phyloP scores from a whole-genome alignment of 305 asterid species.

The Andrographis paniculata region DNA sequence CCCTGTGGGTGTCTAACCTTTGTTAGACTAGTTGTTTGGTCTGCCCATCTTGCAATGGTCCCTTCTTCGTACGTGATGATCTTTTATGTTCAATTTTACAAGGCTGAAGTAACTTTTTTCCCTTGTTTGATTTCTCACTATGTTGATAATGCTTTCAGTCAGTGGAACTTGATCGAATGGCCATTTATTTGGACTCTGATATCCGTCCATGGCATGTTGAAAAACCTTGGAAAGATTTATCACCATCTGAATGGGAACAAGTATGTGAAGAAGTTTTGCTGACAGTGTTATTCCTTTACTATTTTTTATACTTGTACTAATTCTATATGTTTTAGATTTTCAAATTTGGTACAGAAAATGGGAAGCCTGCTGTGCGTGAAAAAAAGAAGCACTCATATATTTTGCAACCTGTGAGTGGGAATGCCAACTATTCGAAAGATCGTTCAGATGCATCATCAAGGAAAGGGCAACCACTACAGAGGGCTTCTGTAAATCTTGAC shows the following conservation, averaged over 20 bases:
- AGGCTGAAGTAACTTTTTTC: neutral
- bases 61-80: constrained; percentile 2
- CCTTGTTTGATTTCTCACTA: constrained; percentile 13
- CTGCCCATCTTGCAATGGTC: constrained; percentile 1
- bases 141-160: constrained; percentile 41
- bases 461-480: constrained; percentile 59
- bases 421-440: constrained; percentile 75
- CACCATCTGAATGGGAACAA: constrained; percentile 83
- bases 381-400: constrained; percentile 58
- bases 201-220: constrained; percentile 64
- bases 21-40: constrained; percentile 9
- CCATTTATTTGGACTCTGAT: constrained; percentile 87
- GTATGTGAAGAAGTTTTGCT: constrained; percentile 28
- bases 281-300: constrained; percentile 13
- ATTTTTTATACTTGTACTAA: constrained; percentile 17
- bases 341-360: constrained; percentile 71
- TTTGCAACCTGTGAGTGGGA: constrained; percentile 90
- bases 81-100: neutral
- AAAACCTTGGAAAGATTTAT: constrained; percentile 77
- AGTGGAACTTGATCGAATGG: constrained; percentile 84
- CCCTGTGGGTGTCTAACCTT: constrained; percentile 10
- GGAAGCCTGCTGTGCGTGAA: constrained; percentile 54
- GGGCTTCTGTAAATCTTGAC: constrained; percentile 78
- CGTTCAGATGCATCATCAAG: constrained; percentile 46
- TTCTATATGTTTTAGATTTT: constrained; percentile 47